These are phyloP conservation scores for Melocanna baccifera DNA, from an alignment of 176 grass and related monocot species.

Conservation along the genomic window DNA sequence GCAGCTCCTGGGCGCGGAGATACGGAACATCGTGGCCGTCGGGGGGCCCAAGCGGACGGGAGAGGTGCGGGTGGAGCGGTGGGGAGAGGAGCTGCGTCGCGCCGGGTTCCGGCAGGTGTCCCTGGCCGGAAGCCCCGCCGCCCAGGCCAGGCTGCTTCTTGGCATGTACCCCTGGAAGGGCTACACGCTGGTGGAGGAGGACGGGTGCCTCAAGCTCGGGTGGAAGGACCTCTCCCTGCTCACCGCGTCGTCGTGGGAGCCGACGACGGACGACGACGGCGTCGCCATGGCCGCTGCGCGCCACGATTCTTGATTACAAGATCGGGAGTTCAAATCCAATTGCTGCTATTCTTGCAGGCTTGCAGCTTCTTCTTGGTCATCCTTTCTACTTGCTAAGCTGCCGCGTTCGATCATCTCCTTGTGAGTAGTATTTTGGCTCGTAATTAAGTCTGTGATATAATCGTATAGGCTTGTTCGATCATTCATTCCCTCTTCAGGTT, in stretches of 20 bases:
- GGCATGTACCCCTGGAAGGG: constrained; percentile 92
- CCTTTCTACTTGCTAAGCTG: neutral
- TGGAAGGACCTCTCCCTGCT: constrained; percentile 96
- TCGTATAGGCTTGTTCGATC: constrained; percentile 11
- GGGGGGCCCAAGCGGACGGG: constrained; percentile 73
- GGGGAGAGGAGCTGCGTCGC: constrained; percentile 71
- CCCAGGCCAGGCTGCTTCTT: constrained; percentile 76
- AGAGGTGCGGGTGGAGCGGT: constrained; percentile 72
- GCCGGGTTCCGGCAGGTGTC: constrained; percentile 70
- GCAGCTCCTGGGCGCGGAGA: constrained; percentile 80
- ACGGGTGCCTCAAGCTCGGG: constrained; percentile 67
- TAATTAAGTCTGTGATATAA: constrained; percentile 7
- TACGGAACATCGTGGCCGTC: constrained; percentile 88
- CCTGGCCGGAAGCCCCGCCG: constrained; percentile 63
- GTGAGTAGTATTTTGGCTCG: constrained; percentile 7
- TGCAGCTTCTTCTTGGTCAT: neutral
- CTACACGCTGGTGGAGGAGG: constrained; percentile 80
- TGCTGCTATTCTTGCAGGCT: neutral
- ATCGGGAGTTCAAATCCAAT: neutral
- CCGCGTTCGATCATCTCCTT: neutral
- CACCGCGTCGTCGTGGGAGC: constrained; percentile 82
- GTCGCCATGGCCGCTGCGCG: neutral
- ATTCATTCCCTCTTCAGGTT: constrained; percentile 16
- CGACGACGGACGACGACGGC: neutral
- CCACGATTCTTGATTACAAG: neutral